Evolutionary conservation across 352 stramenopile genomes (phyloP).

Genomic region (Phytophthora ramorum): DNA sequence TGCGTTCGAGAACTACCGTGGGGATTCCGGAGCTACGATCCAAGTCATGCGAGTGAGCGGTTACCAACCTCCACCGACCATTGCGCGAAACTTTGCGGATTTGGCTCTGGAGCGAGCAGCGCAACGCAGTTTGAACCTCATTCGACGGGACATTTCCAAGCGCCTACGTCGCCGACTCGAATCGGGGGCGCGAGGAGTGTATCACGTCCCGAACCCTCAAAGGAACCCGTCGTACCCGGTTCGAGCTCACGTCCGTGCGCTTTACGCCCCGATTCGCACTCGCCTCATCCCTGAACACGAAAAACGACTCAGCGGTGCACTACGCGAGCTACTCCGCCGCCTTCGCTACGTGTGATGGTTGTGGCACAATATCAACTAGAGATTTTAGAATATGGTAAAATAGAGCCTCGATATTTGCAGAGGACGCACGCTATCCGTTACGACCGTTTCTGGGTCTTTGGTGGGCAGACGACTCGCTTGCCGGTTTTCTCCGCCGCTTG

Average conservation of each 20-base stretch:
- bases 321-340: conserved; percentile 22
- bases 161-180: conserved; percentile 24
- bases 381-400: background rate
- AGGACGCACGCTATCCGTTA: conserved; percentile 19
- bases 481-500: conserved; percentile 17
- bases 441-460: conserved; percentile 8
- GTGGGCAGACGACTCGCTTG: background rate
- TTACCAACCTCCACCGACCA: conserved; percentile 26
- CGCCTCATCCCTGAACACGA: conserved; percentile 5
- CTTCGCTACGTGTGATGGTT: conserved; percentile 4
- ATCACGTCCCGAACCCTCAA: conserved; percentile 21
- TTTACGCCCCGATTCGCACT: conserved; percentile 4
- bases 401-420: background rate
- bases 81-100: conserved; percentile 28
- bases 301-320: conserved; percentile 9
- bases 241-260: conserved; percentile 19
- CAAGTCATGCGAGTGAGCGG: conserved; percentile 33
- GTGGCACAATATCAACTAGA: too few species aligned
- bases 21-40: conserved; percentile 16
- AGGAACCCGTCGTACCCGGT: conserved; percentile 25
- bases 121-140: conserved; percentile 29
- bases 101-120: conserved; percentile 26
- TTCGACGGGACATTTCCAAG: conserved; percentile 28
- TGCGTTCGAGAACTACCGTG: conserved; percentile 39
- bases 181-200: conserved; percentile 14